phyloP scores from a whole-genome alignment of 345 rosid genomes.

The Brassica nigra region DNA sequence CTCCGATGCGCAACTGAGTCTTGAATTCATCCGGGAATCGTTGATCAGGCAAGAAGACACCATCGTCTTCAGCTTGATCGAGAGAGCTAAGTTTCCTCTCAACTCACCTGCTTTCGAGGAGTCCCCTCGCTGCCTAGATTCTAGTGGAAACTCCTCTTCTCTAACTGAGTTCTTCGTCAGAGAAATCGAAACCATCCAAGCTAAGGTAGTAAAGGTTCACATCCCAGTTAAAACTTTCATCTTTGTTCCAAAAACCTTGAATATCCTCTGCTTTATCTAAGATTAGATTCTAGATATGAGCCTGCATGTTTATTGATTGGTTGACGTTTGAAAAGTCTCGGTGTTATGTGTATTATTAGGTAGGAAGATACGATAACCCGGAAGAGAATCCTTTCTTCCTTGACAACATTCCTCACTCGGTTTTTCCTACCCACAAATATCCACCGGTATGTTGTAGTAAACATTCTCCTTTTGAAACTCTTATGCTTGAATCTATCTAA shows the following conservation, averaged over 20 bases:
- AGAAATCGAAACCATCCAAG: slow-evolving; percentile 64
- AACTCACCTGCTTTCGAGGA: slow-evolving; percentile 50
- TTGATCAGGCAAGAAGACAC: slow-evolving; percentile 84
- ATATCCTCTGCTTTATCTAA: no score
- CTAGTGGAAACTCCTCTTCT: slow-evolving; percentile 48
- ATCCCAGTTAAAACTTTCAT: not conserved
- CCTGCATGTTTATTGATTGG: not conserved
- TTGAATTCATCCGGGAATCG: slow-evolving; percentile 61
- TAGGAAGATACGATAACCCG: slow-evolving; percentile 75
- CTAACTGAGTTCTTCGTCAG: slow-evolving; percentile 54
- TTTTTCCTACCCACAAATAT: slow-evolving; percentile 46
- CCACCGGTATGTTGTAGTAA: slow-evolving; percentile 49
- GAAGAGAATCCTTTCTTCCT: slow-evolving; percentile 90
- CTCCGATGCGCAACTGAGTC: slow-evolving; percentile 39
- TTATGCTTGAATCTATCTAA: not conserved
- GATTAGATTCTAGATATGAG: not conserved
- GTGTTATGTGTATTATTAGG: slow-evolving; percentile 41
- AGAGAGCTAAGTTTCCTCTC: slow-evolving; percentile 67
- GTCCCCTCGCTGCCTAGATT: slow-evolving; percentile 35
- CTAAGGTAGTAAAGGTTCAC: slow-evolving; percentile 47
- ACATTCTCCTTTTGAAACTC: slow-evolving; percentile 1
- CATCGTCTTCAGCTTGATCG: slow-evolving; percentile 70
- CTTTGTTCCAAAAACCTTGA: not conserved
- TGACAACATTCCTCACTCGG: slow-evolving; percentile 49
- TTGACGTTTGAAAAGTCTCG: not conserved